Base-by-base conservation (phyloP, 345 rosid species). In the Passiflora organensis region DNA sequence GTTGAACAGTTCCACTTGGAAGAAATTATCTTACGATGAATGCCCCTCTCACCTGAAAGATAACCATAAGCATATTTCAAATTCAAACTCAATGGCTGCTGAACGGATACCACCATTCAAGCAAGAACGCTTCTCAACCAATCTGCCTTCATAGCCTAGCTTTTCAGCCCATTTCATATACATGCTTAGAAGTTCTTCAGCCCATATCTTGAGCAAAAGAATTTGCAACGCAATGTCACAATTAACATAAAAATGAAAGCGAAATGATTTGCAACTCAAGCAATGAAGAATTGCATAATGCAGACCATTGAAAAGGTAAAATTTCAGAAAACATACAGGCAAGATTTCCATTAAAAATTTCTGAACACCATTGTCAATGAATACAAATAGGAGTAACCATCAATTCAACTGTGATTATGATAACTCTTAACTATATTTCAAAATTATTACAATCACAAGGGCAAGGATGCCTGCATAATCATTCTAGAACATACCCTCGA, bases 11-110 rank as follows among this genome's bases (percentile, higher is more conserved):
- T 16, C 53, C 78, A 22, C 47, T 71, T 32, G 21, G 51, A n/a
- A 32, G 73, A 71, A 62, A 63, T 74, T 63, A 80, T 64, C 66
- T 75, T 73, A 51, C 21, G 55, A 59, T 89, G 96, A 49, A 80
- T 47, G 23, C 96, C 94, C 58, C 59, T 65, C 79, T 89, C 96
- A 21, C 94, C 94, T 28, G 65, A 78, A 55, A 89, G 88, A 77
- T 78, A 83, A 32, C 96, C 94, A 32, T 81, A 89, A 43, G 91
- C 91, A 71, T 61, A 77, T 63, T n/a, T 80, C 79, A 47, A 77
- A 81, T 71, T 85, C 96, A 48, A 85, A 83, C 64, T 89, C 96
- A 48, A 80, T 59, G 10, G 85, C 63, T 15, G 80, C 96, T n/a
- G 77, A 78, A 37, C 32, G 48, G 63, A 85, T 34, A 22, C 82